Conservation (phyloP, 768 basidiomycete genomes). For the Panaeolus papilionaceus region DNA sequence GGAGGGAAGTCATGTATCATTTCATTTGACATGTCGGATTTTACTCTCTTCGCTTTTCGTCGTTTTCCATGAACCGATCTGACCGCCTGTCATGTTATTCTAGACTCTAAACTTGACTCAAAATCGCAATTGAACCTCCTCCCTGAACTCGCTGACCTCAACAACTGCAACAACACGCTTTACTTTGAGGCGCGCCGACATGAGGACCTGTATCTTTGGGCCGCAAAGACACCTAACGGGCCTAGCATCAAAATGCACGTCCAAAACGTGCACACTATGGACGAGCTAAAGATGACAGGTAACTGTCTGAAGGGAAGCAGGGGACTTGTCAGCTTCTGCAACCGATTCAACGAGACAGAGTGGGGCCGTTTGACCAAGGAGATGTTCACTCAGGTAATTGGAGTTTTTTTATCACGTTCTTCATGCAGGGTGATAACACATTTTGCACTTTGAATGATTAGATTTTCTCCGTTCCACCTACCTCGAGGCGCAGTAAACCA, state of each 20-base stretch:
- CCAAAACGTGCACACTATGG: constrained; percentile 99
- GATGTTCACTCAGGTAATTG: constrained; percentile 83
- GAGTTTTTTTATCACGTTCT: constrained; percentile 33
- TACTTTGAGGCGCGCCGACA: constrained; percentile 98
- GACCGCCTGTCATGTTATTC: constrained; percentile 10
- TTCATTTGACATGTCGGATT: background rate
- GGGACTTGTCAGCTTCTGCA: constrained; percentile 92
- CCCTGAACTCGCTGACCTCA: constrained; percentile 95
- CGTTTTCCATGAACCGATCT: background rate
- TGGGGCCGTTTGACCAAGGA: constrained; percentile 91
- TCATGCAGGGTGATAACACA: constrained; percentile 12
- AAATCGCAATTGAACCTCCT: constrained; percentile 92
- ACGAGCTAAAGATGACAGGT: constrained; percentile 99
- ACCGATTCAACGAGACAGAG: constrained; percentile 86
- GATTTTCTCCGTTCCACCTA: constrained; percentile 95
- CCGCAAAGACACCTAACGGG: constrained; percentile 95
- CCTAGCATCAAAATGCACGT: constrained; percentile 98
- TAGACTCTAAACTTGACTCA: constrained; percentile 97
- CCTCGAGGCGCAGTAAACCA: constrained; percentile 91
- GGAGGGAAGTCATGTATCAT: background rate
- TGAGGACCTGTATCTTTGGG: constrained; percentile 97
- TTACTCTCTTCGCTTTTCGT: background rate
- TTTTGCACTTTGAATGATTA: constrained; percentile 36
- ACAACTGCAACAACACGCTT: constrained; percentile 96
- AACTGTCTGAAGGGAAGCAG: constrained; percentile 97